These are phyloP conservation scores for Neurospora discreta DNA, from an alignment of 495 filamentous ascomycete genomes.

Conservation along the genomic window DNA sequence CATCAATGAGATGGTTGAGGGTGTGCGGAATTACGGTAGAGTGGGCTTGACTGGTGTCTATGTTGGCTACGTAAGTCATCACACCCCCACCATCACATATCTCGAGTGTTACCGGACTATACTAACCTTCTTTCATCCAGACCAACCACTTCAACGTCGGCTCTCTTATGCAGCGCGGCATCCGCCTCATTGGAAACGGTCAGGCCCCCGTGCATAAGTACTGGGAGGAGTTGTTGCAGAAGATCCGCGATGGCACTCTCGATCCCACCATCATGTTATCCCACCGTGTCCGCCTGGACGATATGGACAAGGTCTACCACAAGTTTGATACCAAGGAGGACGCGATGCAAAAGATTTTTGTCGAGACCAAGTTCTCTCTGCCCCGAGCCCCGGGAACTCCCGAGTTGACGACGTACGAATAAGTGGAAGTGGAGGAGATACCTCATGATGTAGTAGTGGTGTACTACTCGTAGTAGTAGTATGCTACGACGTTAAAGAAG, in stretches of 20 bases:
- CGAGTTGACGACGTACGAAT: slow-evolving; percentile 32
- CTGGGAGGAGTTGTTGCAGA: slow-evolving; percentile 62
- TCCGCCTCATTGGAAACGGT: slow-evolving; percentile 71
- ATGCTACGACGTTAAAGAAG: background rate
- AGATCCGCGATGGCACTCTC: slow-evolving; percentile 59
- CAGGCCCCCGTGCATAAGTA: slow-evolving; percentile 79
- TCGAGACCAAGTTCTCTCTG: slow-evolving; percentile 54
- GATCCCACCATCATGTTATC: slow-evolving; percentile 72
- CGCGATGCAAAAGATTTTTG: slow-evolving; percentile 61
- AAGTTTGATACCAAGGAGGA: slow-evolving; percentile 60
- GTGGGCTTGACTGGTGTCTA: slow-evolving; percentile 74
- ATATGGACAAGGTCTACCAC: slow-evolving; percentile 58
- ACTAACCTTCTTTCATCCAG: slow-evolving; percentile 21
- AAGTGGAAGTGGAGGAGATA: background rate
- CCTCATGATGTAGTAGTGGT: background rate
- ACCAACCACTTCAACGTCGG: slow-evolving; percentile 79
- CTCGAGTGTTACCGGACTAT: background rate
- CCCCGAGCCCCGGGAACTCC: slow-evolving; percentile 45
- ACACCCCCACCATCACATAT: background rate
- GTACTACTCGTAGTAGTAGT: background rate
- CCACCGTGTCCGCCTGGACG: slow-evolving; percentile 65
- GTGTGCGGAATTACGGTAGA: slow-evolving; percentile 63
- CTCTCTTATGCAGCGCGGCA: slow-evolving; percentile 75
- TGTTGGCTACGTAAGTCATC: slow-evolving; percentile 59
- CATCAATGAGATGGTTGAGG: slow-evolving; percentile 77